Conservation (phyloP, 176 grass and related monocot genomes). For the Rhynchospora breviuscula region DNA sequence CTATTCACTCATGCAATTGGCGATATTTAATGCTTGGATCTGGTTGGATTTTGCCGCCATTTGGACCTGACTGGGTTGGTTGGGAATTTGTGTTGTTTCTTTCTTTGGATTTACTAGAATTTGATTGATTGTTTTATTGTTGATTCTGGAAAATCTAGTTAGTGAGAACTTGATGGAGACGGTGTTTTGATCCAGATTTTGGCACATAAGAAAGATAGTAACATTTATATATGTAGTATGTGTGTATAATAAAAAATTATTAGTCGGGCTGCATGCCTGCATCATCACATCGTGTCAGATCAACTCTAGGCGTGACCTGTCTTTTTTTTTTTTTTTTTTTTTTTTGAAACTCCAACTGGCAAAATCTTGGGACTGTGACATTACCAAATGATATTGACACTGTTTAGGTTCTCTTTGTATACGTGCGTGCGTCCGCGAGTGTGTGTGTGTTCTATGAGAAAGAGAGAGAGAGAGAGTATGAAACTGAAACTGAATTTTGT, state of each 20-base stretch:
- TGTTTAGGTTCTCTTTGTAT: neutral
- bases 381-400: neutral
- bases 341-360: neutral
- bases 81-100: neutral
- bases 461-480: neutral
- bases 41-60: neutral
- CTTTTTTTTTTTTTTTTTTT: neutral
- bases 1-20: neutral
- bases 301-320: neutral
- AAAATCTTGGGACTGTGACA: neutral
- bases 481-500: neutral
- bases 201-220: neutral
- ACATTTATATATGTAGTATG: neutral
- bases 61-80: neutral
- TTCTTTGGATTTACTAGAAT: neutral
- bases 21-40: neutral
- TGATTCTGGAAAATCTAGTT: neutral
- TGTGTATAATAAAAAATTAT: neutral
- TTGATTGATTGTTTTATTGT: neutral
- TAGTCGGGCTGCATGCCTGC: neutral
- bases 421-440: neutral
- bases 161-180: neutral
- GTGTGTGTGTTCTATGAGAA: neutral
- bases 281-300: neutral
- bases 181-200: neutral